Percentiles rank a stretch among this genome's conserved stretches.
These are phyloP conservation scores for Clitoria ternatea DNA, from an alignment of 306 rosid species.

Conservation along the genomic window DNA sequence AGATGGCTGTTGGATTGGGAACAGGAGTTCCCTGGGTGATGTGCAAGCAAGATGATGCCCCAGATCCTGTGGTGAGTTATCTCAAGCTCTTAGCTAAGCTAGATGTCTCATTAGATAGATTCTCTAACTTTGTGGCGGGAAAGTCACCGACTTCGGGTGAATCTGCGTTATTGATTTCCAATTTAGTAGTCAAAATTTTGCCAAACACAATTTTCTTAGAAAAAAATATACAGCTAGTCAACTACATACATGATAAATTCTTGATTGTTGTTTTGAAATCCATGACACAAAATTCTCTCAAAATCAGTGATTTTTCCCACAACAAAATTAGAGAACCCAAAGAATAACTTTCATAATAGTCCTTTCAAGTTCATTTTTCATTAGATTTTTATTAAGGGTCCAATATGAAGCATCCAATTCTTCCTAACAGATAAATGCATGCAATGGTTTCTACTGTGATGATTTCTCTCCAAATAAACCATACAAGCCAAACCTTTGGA, in stretches of 20 bases:
- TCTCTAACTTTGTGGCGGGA: too few relatives aligned
- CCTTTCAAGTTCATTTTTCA: not conserved
- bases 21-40: conserved; percentile 99
- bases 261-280: too few relatives aligned
- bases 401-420: conserved; percentile 1
- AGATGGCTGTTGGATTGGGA: conserved; percentile 78
- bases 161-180: too few relatives aligned
- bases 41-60: conserved; percentile 99
- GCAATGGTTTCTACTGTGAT: conserved; percentile 94
- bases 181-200: too few relatives aligned
- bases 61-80: conserved; percentile 78
- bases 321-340: too few relatives aligned
- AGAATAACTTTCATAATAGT: not conserved
- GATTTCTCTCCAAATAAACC: conserved; percentile 87
- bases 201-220: too few relatives aligned
- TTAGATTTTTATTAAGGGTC: not conserved
- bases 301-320: too few relatives aligned
- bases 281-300: too few relatives aligned
- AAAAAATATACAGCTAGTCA: too few relatives aligned
- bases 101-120: too few relatives aligned
- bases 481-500: conserved; percentile 89
- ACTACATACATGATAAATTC: too few relatives aligned
- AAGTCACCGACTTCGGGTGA: too few relatives aligned
- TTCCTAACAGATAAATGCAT: conserved; percentile 70
- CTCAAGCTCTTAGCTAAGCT: conserved; percentile 1